These are phyloP conservation scores for Tulasnella sp. DNA, from an alignment of 768 basidiomycete species.

Conservation along the genomic window DNA sequence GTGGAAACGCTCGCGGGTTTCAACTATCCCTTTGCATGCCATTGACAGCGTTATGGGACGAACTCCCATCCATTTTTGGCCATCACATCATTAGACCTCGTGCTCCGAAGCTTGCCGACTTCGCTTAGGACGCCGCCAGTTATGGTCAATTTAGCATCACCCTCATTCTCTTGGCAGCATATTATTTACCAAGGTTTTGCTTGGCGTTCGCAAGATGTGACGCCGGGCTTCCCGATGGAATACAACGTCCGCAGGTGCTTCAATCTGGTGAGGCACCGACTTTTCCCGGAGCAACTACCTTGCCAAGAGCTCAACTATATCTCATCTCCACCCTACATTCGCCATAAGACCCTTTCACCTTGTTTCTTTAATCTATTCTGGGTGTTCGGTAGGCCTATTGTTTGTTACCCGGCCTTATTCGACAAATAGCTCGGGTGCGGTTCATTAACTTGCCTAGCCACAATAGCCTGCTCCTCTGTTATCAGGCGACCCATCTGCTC, in stretches of 20 bases:
- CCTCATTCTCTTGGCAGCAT: background rate
- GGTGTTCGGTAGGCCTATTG: too few species aligned
- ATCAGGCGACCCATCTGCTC: too few species aligned
- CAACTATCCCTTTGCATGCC: background rate
- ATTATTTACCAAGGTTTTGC: background rate
- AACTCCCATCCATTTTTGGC: background rate
- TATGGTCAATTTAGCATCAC: background rate
- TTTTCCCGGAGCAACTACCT: background rate
- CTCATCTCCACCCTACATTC: background rate
- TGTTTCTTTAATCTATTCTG: too few species aligned
- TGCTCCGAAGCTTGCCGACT: background rate
- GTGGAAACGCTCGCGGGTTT: background rate
- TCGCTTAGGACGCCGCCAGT: background rate
- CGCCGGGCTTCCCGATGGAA: too few species aligned
- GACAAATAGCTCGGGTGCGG: too few species aligned
- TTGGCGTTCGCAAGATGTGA: background rate
- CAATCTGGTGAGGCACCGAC: background rate
- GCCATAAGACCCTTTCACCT: background rate
- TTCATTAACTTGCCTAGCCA: too few species aligned
- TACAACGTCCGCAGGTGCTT: too few species aligned
- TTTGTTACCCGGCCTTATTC: too few species aligned
- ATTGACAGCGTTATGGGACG: background rate
- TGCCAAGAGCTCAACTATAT: background rate
- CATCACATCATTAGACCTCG: background rate
- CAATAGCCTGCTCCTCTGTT: too few species aligned